phyloP scores from a whole-genome alignment of 2,329 filamentous ascomycete genomes.

The Phaeophleospora eucalypticola region DNA sequence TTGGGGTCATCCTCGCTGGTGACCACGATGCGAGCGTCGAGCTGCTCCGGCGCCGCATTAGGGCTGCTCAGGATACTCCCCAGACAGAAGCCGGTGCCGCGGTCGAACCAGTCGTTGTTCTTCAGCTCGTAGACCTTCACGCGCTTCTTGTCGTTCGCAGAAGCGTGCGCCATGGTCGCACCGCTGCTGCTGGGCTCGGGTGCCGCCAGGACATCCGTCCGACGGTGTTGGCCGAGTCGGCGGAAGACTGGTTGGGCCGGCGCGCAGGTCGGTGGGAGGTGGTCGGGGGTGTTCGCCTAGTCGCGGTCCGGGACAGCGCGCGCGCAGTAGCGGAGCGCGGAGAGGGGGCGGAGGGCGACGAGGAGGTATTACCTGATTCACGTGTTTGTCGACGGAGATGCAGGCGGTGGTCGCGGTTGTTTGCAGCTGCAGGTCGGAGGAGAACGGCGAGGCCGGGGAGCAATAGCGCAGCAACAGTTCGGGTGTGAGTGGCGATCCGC shows the following conservation, averaged over 20 bases:
- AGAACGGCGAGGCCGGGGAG: background rate
- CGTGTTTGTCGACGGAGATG: background rate
- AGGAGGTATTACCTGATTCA: background rate
- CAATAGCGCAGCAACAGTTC: too few species aligned
- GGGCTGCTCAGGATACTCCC: slow-evolving; percentile 60
- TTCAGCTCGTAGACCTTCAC: slow-evolving; percentile 99
- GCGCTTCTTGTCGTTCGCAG: slow-evolving; percentile 55
- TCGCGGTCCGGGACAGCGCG: background rate
- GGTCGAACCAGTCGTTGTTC: slow-evolving; percentile 98
- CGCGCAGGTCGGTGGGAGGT: too few species aligned
- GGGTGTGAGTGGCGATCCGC: too few species aligned
- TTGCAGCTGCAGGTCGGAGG: background rate
- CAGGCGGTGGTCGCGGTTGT: background rate
- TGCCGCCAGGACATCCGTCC: slow-evolving; percentile 20
- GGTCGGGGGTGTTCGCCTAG: too few species aligned
- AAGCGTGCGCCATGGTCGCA: slow-evolving; percentile 30
- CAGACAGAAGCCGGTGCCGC: slow-evolving; percentile 92
- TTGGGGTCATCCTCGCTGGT: slow-evolving; percentile 89
- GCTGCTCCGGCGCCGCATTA: slow-evolving; percentile 50
- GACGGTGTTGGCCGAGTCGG: too few species aligned
- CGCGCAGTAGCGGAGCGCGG: too few species aligned
- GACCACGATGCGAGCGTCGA: slow-evolving; percentile 80
- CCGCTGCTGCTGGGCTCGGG: slow-evolving; percentile 20
- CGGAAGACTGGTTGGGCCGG: background rate
- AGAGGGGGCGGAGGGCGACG: background rate